Evolutionary conservation across 2,329 filamentous ascomycete genomes (phyloP).

Genomic region (Colletotrichum sp.): DNA sequence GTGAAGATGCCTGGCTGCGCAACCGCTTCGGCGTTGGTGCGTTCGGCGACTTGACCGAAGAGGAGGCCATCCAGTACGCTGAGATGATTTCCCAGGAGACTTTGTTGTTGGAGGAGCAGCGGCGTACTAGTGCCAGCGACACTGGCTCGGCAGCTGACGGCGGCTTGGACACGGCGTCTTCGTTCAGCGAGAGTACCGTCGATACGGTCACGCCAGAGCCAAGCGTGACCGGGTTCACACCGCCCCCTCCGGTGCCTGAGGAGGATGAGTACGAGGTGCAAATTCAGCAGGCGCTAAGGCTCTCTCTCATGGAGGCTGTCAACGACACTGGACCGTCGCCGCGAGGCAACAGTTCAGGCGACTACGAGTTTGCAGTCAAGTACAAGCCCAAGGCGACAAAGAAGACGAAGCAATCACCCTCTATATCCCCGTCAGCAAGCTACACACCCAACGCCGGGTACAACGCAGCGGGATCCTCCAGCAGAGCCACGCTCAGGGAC

Average conservation of each 20-base stretch:
- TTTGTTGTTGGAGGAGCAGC: conserved; percentile 60
- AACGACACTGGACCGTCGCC: conserved; percentile 52
- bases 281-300: conserved; percentile 65
- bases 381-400: conserved; percentile 47
- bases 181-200: conserved; percentile 42
- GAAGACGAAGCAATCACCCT: conserved; percentile 42
- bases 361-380: conserved; percentile 56
- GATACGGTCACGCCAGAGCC: conserved; percentile 61
- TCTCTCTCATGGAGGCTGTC: conserved; percentile 62
- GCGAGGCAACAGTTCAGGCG: conserved; percentile 47
- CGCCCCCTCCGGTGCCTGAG: conserved; percentile 35
- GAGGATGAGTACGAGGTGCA: conserved; percentile 62
- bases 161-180: conserved; percentile 47
- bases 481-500: conserved; percentile 36
- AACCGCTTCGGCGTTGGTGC: conserved; percentile 82
- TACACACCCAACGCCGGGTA: conserved; percentile 30
- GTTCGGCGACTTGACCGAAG: conserved; percentile 68
- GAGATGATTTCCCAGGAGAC: conserved; percentile 70
- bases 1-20: conserved; percentile 72
- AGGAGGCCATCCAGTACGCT: conserved; percentile 68
- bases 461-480: not conserved
- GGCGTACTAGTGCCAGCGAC: conserved; percentile 54
- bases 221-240: conserved; percentile 48
- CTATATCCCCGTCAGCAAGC: conserved; percentile 38
- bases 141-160: conserved; percentile 54